phyloP scores from a whole-genome alignment of 2,329 filamentous ascomycete genomes.

The Phoma sp. region DNA sequence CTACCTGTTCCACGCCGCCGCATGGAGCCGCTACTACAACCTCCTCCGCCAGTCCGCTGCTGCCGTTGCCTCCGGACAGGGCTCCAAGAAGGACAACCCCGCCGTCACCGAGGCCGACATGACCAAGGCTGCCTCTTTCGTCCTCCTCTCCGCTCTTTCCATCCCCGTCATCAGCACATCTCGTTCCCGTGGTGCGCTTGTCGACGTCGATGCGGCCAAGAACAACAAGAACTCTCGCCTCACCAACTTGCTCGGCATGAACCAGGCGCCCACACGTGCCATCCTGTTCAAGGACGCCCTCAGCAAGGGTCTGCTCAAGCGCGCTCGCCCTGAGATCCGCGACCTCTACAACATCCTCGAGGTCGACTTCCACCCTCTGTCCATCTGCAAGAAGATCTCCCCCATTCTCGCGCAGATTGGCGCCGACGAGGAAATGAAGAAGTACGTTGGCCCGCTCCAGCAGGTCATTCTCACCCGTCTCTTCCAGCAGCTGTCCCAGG shows the following conservation, averaged over 20 bases:
- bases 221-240: slow-evolving; percentile 99
- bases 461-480: slow-evolving; percentile 98
- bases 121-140: slow-evolving; percentile 93
- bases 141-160: slow-evolving; percentile 91
- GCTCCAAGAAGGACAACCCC: slow-evolving; percentile 94
- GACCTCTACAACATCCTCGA: slow-evolving; percentile 98
- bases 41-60: slow-evolving; percentile 89
- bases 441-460: slow-evolving; percentile 93
- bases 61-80: slow-evolving; percentile 81
- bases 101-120: slow-evolving; percentile 87
- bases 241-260: slow-evolving; percentile 95
- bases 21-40: slow-evolving; percentile 97
- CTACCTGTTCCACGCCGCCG: slow-evolving; percentile 98
- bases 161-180: slow-evolving; percentile 99
- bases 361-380: slow-evolving; percentile 98
- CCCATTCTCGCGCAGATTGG: slow-evolving; percentile 94
- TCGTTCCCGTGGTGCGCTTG: slow-evolving; percentile 90
- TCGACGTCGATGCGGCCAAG: slow-evolving; percentile 94
- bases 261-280: slow-evolving; percentile 82
- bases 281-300: slow-evolving; percentile 95
- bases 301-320: slow-evolving; percentile 92
- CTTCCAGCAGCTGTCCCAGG: slow-evolving; percentile 98
- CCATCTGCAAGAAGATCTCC: slow-evolving; percentile 98
- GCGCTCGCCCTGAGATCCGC: slow-evolving; percentile 90
- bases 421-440: slow-evolving; percentile 92